Conservation (phyloP, 139 green algal genomes). For the Yamagishiella unicocca region DNA sequence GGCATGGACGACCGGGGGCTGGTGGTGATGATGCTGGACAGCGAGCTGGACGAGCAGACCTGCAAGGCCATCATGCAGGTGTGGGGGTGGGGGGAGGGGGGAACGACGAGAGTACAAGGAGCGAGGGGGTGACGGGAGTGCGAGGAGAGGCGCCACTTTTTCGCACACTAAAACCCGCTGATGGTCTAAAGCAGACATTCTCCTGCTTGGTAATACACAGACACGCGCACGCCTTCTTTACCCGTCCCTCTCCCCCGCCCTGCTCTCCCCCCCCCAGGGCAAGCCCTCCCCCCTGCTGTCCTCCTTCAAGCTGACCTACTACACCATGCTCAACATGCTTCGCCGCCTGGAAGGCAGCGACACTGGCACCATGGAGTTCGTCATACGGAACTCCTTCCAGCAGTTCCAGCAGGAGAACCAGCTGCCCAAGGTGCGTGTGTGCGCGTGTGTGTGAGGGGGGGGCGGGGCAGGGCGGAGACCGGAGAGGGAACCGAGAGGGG, state of each 20-base stretch:
- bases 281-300: slow-evolving; percentile 67
- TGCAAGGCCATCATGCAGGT: slow-evolving; percentile 53
- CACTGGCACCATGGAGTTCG: slow-evolving; percentile 83
- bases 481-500: neutral
- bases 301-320: slow-evolving; percentile 68
- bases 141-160: neutral
- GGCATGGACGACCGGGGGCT: slow-evolving; percentile 93
- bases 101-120: neutral
- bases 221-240: neutral
- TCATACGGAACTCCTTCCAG: slow-evolving; percentile 93
- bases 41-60: slow-evolving; percentile 68
- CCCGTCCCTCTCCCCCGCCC: neutral
- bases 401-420: slow-evolving; percentile 93
- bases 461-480: neutral
- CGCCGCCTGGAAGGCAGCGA: slow-evolving; percentile 81
- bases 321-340: slow-evolving; percentile 91
- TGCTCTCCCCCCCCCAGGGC: slow-evolving; percentile 49
- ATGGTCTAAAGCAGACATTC: neutral
- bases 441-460: too few relatives aligned
- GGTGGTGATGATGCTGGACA: slow-evolving; percentile 91
- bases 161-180: neutral
- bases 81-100: neutral
- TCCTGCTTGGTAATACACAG: neutral
- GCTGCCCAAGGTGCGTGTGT: slow-evolving; percentile 73
- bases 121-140: too few relatives aligned